Evolutionary conservation across 768 basidiomycete species (phyloP).

Genomic region (Russula earlei): DNA sequence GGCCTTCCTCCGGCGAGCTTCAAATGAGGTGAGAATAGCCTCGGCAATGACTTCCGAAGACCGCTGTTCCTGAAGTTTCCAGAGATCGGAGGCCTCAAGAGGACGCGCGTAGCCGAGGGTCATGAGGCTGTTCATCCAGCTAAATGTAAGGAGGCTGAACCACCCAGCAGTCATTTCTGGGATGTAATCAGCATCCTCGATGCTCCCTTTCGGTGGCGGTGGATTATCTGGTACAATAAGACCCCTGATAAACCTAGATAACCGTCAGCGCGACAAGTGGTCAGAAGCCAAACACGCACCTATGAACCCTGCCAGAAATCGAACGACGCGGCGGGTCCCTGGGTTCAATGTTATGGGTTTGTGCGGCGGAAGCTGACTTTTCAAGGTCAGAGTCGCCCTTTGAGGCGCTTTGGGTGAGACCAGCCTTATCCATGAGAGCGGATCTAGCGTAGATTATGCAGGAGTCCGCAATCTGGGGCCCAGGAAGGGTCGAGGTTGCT

Average conservation of each 20-base stretch:
- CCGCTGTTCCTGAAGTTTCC: slow-evolving; percentile 59
- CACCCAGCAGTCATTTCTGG: slow-evolving; percentile 60
- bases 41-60: slow-evolving; percentile 52
- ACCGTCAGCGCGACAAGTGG: background rate
- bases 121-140: slow-evolving; percentile 68
- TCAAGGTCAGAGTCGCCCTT: slow-evolving; percentile 1
- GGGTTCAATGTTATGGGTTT: background rate
- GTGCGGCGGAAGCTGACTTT: background rate
- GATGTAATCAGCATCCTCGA: slow-evolving; percentile 50
- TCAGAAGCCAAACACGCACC: background rate
- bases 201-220: slow-evolving; percentile 38
- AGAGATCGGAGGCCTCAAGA: slow-evolving; percentile 72
- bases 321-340: background rate
- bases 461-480: background rate
- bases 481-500: background rate
- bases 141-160: slow-evolving; percentile 53
- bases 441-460: no score
- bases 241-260: slow-evolving; percentile 13
- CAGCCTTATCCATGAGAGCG: background rate
- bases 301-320: background rate
- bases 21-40: slow-evolving; percentile 55
- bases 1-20: slow-evolving; percentile 44
- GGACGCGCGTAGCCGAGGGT: slow-evolving; percentile 71
- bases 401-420: background rate
- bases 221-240: slow-evolving; percentile 21